Evolutionary conservation across 257 asterid species (phyloP).

Genomic region (Solanum piurae): DNA sequence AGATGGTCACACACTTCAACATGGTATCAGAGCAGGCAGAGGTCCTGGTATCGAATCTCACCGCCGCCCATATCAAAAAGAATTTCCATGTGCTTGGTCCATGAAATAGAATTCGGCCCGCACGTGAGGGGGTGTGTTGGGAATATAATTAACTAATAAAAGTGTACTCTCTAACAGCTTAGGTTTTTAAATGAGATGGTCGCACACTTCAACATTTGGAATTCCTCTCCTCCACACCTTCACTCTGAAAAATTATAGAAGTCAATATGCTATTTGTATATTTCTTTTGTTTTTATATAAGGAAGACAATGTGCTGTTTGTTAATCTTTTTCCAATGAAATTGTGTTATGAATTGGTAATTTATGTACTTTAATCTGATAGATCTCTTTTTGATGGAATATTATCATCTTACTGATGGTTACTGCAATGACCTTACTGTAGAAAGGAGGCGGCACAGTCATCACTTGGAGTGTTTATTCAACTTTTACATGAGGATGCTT

Average conservation of each 20-base stretch:
- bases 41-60: neutral
- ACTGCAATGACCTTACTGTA: slow-evolving; percentile 20
- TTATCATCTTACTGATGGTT: neutral
- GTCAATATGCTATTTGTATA: neutral
- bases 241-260: neutral
- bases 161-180: neutral
- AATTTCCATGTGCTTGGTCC: neutral
- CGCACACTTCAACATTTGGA: neutral
- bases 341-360: neutral
- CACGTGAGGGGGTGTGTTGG: neutral
- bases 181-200: neutral
- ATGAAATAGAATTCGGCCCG: neutral
- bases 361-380: neutral
- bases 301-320: neutral
- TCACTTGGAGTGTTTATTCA: slow-evolving; percentile 68
- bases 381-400: neutral
- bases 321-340: neutral
- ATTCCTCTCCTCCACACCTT: neutral
- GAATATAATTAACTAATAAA: neutral
- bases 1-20: neutral
- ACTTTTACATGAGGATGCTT: slow-evolving; percentile 60
- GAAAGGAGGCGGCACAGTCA: slow-evolving; percentile 69
- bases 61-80: neutral
- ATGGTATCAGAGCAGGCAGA: neutral
- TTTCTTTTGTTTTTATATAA: neutral